Evolutionary conservation across 2,329 filamentous ascomycete species (phyloP).

Genomic region (Aspergillus sp.): DNA sequence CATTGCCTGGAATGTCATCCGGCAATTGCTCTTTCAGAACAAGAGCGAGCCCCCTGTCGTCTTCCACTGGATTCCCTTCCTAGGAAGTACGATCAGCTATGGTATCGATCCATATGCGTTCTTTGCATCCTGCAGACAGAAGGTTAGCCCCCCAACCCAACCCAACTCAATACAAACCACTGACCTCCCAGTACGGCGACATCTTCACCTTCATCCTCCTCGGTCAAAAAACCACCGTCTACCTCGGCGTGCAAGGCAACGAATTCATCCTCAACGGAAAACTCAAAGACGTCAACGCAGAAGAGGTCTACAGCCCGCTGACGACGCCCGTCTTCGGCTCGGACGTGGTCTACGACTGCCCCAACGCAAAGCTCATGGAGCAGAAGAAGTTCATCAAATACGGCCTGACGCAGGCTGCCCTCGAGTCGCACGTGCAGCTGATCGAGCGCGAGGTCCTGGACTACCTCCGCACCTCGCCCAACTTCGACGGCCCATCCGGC

Average conservation of each 20-base stretch:
- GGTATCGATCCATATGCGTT: slow-evolving; percentile 69
- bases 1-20: slow-evolving; percentile 14
- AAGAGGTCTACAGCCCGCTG: slow-evolving; percentile 82
- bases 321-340: slow-evolving; percentile 71
- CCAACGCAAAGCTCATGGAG: slow-evolving; percentile 90
- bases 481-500: slow-evolving; percentile 60
- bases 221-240: slow-evolving; percentile 84
- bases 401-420: slow-evolving; percentile 58
- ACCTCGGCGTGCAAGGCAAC: slow-evolving; percentile 76
- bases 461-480: slow-evolving; percentile 53
- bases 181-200: slow-evolving; percentile 68
- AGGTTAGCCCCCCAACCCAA: slow-evolving; percentile 54
- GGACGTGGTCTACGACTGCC: slow-evolving; percentile 87
- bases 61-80: slow-evolving; percentile 71
- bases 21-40: slow-evolving; percentile 18
- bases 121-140: slow-evolving; percentile 69
- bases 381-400: slow-evolving; percentile 81
- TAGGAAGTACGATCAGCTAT: slow-evolving; percentile 46
- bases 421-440: slow-evolving; percentile 71
- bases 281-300: slow-evolving; percentile 82
- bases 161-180: not conserved
- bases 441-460: slow-evolving; percentile 66
- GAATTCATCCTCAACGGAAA: slow-evolving; percentile 94
- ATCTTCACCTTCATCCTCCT: slow-evolving; percentile 88
- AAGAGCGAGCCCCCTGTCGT: slow-evolving; percentile 74